Conservation (phyloP, 345 rosid genomes). For the Passiflora organensis region DNA sequence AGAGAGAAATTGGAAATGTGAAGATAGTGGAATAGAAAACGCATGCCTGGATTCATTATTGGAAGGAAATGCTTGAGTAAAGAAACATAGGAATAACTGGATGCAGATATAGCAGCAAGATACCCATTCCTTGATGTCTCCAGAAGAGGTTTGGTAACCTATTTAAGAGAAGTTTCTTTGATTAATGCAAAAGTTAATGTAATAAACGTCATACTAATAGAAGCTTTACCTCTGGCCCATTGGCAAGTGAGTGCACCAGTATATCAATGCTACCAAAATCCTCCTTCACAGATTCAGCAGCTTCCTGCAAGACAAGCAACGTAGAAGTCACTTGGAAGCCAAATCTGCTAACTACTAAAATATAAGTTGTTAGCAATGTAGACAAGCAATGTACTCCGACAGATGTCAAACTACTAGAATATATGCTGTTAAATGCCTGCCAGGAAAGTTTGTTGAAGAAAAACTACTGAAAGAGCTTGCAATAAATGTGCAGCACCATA, state of each 20-base stretch:
- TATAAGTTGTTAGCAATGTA: too few species aligned
- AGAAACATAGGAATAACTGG: conserved; percentile 90
- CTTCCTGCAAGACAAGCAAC: conserved; percentile 50
- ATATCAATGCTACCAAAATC: conserved; percentile 92
- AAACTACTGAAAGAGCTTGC: background rate
- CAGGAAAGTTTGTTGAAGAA: too few species aligned
- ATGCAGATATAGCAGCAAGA: conserved; percentile 89
- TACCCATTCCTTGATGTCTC: conserved; percentile 95
- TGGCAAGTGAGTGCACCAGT: conserved; percentile 93
- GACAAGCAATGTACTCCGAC: too few species aligned
- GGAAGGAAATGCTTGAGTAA: conserved; percentile 82
- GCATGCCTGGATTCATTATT: conserved; percentile 83
- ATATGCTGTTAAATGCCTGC: too few species aligned
- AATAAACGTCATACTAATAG: background rate
- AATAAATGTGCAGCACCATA: background rate
- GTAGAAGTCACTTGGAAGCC: background rate
- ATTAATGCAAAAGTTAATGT: conserved; percentile 2
- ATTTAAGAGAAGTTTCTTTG: conserved; percentile 1
- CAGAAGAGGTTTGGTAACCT: conserved; percentile 88
- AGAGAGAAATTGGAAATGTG: background rate
- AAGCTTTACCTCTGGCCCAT: conserved; percentile 80
- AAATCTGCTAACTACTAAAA: background rate
- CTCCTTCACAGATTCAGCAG: conserved; percentile 71
- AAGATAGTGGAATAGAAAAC: conserved; percentile 5
- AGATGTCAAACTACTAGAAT: too few species aligned